Percentiles rank a stretch among this genome's conserved stretches.
These are phyloP conservation scores for Fusarium sarcochroum DNA, from an alignment of 2,329 filamentous ascomycete genomes.

Conservation along the genomic window DNA sequence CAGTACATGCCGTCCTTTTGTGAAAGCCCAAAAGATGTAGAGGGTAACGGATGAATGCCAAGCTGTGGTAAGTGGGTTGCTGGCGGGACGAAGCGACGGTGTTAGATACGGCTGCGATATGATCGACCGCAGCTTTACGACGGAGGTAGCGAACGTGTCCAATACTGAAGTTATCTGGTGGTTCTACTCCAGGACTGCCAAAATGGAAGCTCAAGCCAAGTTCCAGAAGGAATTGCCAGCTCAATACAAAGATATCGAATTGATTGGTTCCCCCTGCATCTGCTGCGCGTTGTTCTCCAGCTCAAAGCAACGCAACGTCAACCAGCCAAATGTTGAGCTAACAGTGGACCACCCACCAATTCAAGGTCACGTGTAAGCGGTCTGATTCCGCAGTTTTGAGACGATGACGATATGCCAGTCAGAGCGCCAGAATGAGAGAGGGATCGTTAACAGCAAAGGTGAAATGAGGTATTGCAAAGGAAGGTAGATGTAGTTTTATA, in stretches of 20 bases:
- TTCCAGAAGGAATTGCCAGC: slow-evolving; percentile 32
- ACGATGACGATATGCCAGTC: slow-evolving; percentile 24
- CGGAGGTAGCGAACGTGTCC: background rate
- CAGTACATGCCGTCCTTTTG: slow-evolving; percentile 59
- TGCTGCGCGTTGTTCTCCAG: slow-evolving; percentile 27
- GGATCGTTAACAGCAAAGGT: background rate
- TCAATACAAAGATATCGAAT: slow-evolving; percentile 31
- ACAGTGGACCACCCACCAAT: slow-evolving; percentile 34
- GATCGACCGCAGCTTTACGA: slow-evolving; percentile 17
- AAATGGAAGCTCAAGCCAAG: slow-evolving; percentile 7
- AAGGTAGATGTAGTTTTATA: background rate
- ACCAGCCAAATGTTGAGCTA: slow-evolving; percentile 17
- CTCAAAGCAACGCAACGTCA: slow-evolving; percentile 27
- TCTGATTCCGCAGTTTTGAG: slow-evolving; percentile 21
- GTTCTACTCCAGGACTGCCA: background rate
- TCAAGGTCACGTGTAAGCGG: slow-evolving; percentile 38
- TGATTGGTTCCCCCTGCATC: slow-evolving; percentile 45
- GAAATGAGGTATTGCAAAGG: background rate
- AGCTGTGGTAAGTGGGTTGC: slow-evolving; percentile 42
- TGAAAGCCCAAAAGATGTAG: slow-evolving; percentile 28
- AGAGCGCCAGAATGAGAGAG: background rate
- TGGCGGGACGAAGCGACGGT: slow-evolving; percentile 30
- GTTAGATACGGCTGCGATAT: slow-evolving; percentile 10
- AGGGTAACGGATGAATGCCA: slow-evolving; percentile 33
- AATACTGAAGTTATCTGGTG: background rate